Evolutionary conservation across 2,329 filamentous ascomycete species (phyloP).

Genomic region (Trichoderma polysporum): DNA sequence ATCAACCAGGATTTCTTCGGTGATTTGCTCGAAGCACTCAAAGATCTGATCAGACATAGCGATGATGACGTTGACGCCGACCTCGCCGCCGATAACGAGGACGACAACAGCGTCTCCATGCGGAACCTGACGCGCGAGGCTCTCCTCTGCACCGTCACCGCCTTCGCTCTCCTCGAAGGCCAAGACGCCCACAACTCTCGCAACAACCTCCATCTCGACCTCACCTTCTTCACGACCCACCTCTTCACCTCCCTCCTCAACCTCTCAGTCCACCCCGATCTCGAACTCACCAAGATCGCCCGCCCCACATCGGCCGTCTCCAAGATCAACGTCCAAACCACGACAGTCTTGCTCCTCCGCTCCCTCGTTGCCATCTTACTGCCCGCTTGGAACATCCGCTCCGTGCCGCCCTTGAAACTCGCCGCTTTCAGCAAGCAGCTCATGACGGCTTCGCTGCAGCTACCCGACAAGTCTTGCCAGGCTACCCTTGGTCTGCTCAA

Average conservation of each 20-base stretch:
- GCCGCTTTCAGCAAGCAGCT: constrained; percentile 93
- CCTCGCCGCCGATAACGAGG: constrained; percentile 35
- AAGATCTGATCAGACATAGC: constrained; percentile 83
- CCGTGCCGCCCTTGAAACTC: constrained; percentile 78
- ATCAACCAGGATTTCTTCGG: constrained; percentile 99
- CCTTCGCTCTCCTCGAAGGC: constrained; percentile 91
- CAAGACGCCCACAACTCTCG: constrained; percentile 89
- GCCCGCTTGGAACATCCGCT: constrained; percentile 69
- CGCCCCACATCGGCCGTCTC: constrained; percentile 43
- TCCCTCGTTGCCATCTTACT: constrained; percentile 80
- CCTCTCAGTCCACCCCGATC: constrained; percentile 76
- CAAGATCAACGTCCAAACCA: constrained; percentile 93
- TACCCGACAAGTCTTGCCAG: constrained; percentile 85
- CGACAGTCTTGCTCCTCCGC: constrained; percentile 85
- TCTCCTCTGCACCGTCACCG: constrained; percentile 91
- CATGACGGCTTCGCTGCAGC: constrained; percentile 74
- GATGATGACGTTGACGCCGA: constrained; percentile 51
- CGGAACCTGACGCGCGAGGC: constrained; percentile 83
- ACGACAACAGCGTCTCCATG: constrained; percentile 34
- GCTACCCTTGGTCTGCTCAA: constrained; percentile 76
- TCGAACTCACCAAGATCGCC: constrained; percentile 67
- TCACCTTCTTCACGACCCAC: constrained; percentile 92
- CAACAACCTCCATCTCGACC: constrained; percentile 78
- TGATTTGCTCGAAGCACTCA: constrained; percentile 88
- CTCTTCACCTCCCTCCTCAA: constrained; percentile 84